Evolutionary conservation across 73 alveolate genomes (phyloP).

Genomic region (Uronychia binucleata): DNA sequence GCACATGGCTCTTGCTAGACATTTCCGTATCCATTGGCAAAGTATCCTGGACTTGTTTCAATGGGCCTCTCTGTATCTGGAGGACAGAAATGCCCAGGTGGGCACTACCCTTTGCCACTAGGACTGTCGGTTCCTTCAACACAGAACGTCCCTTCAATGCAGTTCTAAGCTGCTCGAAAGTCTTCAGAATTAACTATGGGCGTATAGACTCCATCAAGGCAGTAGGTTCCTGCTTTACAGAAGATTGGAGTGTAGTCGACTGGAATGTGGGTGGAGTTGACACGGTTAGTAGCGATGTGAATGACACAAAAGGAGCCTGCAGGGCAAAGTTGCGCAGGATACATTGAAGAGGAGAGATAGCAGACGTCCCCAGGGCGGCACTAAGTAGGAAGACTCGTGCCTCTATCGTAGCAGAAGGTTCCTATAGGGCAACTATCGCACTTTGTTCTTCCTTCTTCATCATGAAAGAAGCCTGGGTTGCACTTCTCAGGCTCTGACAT

Average conservation of each 20-base stretch:
- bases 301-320: slow-evolving; percentile 81
- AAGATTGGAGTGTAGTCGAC: slow-evolving; percentile 28
- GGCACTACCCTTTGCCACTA: slow-evolving; percentile 66
- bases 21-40: slow-evolving; percentile 65
- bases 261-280: slow-evolving; percentile 34
- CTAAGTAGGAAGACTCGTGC: slow-evolving; percentile 36
- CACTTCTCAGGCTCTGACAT: slow-evolving; percentile 48
- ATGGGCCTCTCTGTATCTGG: slow-evolving; percentile 55
- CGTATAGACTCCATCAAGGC: slow-evolving; percentile 72
- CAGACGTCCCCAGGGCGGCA: slow-evolving; percentile 88
- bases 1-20: slow-evolving; percentile 69
- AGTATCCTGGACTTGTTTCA: slow-evolving; percentile 71
- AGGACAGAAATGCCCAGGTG: slow-evolving; percentile 81
- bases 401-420: slow-evolving; percentile 54
- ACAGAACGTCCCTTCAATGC: slow-evolving; percentile 84
- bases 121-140: slow-evolving; percentile 76
- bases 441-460: slow-evolving; percentile 23
- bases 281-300: slow-evolving; percentile 10
- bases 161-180: slow-evolving; percentile 68
- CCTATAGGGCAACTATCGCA: slow-evolving; percentile 74
- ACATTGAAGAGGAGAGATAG: slow-evolving; percentile 58
- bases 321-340: slow-evolving; percentile 79
- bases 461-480: slow-evolving; percentile 66
- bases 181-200: slow-evolving; percentile 64
- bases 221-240: slow-evolving; percentile 82